phyloP scores from a whole-genome alignment of 2,329 filamentous ascomycete genomes.

The Epichloe glyceriae region DNA sequence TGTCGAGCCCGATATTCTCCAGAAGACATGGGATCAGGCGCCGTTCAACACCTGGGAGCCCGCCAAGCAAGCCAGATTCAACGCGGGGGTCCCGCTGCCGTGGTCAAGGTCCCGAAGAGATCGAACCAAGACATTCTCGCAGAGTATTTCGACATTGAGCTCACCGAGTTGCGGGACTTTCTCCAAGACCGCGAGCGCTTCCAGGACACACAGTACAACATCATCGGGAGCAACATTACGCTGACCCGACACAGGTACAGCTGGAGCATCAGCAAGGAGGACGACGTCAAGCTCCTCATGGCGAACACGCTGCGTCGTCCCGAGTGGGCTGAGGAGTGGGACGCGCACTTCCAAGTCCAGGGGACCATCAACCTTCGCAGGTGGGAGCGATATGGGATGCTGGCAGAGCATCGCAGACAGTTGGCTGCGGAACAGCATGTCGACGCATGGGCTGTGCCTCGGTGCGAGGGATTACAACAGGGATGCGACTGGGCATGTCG shows the following conservation, averaged over 20 bases:
- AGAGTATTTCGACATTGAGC: slow-evolving; percentile 5
- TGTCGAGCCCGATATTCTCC: background rate
- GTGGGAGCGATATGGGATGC: slow-evolving; percentile 13
- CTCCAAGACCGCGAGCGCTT: slow-evolving; percentile 4
- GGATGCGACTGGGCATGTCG: slow-evolving; percentile 9
- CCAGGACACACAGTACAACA: slow-evolving; percentile 4
- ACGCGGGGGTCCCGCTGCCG: background rate
- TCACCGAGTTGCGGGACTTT: slow-evolving; percentile 5
- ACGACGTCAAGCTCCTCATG: slow-evolving; percentile 11
- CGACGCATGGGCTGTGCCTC: slow-evolving; percentile 1
- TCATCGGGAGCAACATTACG: slow-evolving; percentile 9
- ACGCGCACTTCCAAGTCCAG: slow-evolving; percentile 11
- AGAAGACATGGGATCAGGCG: background rate
- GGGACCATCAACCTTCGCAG: slow-evolving; percentile 12
- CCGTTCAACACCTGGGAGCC: background rate
- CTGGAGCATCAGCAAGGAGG: slow-evolving; percentile 8
- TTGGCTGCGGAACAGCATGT: slow-evolving; percentile 5
- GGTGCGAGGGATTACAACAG: background rate
- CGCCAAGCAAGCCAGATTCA: background rate
- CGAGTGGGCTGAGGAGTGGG: slow-evolving; percentile 12
- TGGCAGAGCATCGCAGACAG: slow-evolving; percentile 12
- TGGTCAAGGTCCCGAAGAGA: background rate
- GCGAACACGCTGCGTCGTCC: slow-evolving; percentile 11
- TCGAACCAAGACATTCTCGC: slow-evolving; percentile 2
- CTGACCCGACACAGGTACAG: slow-evolving; percentile 9